Evolutionary conservation across 2,329 filamentous ascomycete species (phyloP).

Genomic region (Cladosporium oxysporum): DNA sequence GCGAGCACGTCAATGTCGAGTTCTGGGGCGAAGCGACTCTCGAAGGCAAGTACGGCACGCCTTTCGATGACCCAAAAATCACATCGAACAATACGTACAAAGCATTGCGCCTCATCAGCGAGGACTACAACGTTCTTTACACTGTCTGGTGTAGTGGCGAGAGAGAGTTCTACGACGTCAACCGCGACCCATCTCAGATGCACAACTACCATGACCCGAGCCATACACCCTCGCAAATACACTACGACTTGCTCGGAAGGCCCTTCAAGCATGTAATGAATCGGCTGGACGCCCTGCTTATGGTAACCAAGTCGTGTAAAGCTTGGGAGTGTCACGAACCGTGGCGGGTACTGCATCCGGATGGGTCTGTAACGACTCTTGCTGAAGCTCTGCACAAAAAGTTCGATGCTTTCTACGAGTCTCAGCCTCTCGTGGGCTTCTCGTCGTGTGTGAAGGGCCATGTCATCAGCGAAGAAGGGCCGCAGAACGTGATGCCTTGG

Average conservation of each 20-base stretch:
- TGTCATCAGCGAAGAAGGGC: constrained; percentile 57
- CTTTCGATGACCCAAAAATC: constrained; percentile 4
- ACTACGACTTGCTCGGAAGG: constrained; percentile 26
- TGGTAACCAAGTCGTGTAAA: constrained; percentile 39
- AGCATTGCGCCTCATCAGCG: constrained; percentile 30
- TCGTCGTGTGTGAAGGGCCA: constrained; percentile 59
- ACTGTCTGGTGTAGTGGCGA: constrained; percentile 70
- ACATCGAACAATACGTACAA: constrained; percentile 36
- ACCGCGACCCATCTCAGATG: constrained; percentile 30
- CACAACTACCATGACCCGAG: constrained; percentile 27
- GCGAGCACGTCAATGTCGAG: constrained; percentile 43
- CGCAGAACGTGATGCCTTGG: constrained; percentile 34
- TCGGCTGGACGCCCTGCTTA: constrained; percentile 37
- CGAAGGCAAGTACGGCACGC: constrained; percentile 32
- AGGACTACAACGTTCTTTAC: constrained; percentile 62
- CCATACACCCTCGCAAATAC: constrained; percentile 12
- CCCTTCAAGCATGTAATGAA: constrained; percentile 26
- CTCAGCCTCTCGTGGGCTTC: constrained; percentile 51
- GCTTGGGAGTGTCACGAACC: constrained; percentile 33
- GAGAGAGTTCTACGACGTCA: constrained; percentile 62
- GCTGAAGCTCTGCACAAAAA: constrained; percentile 29
- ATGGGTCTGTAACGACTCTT: constrained; percentile 31
- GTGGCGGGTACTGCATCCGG: constrained; percentile 37
- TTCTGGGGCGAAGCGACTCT: constrained; percentile 40
- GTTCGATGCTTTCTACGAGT: constrained; percentile 38